These are phyloP conservation scores for Oryza officinalis DNA, from an alignment of 176 grass and related monocot species.

Conservation along the genomic window DNA sequence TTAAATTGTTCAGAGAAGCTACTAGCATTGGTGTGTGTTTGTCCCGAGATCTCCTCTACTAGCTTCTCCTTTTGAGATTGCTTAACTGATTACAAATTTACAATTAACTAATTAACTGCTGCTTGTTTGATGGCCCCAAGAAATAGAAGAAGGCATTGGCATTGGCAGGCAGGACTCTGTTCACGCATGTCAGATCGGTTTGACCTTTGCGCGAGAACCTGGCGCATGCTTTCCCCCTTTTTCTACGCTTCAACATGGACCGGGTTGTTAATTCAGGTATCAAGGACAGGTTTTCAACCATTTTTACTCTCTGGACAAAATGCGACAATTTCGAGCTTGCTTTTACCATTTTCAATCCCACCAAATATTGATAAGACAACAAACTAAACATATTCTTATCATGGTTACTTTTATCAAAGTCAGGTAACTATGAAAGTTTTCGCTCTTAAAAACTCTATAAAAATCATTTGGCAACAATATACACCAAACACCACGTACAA, in stretches of 20 bases:
- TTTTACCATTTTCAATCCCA: neutral
- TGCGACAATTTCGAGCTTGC: too few relatives aligned
- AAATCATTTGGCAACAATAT: too few relatives aligned
- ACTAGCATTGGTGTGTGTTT: neutral
- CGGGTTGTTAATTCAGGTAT: neutral
- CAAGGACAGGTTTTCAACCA: neutral
- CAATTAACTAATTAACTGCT: neutral
- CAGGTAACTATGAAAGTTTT: too few relatives aligned
- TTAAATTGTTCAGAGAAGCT: neutral
- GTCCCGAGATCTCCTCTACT: neutral
- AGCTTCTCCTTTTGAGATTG: conserved; percentile 37
- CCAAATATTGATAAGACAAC: too few relatives aligned
- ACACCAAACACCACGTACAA: too few relatives aligned
- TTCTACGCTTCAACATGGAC: neutral
- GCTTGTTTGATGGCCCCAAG: conserved; percentile 15
- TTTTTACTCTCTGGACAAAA: too few relatives aligned
- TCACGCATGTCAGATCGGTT: conserved; percentile 1
- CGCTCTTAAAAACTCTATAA: too few relatives aligned
- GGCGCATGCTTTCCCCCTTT: neutral
- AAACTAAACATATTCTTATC: too few relatives aligned
- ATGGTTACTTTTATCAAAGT: too few relatives aligned
- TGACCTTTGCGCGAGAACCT: conserved; percentile 4
- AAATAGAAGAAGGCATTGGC: neutral
- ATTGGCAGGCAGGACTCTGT: conserved; percentile 5
- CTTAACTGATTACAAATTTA: neutral